Percentiles rank a stretch among this genome's conserved stretches.
Evolutionary conservation across 2,329 filamentous ascomycete species (phyloP).

Genomic region (Phaeophleospora eucalypticola): DNA sequence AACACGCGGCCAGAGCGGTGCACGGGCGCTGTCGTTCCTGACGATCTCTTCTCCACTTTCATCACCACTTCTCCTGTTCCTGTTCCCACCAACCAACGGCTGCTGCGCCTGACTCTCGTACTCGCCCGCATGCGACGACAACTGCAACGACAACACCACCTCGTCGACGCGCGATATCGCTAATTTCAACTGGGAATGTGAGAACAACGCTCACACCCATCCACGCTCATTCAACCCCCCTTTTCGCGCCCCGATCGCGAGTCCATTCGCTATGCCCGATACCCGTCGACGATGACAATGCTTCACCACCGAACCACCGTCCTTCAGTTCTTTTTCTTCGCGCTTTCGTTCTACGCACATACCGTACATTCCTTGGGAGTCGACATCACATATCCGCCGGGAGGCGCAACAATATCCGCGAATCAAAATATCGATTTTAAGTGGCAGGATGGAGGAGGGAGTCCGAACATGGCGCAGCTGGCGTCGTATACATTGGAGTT

Average conservation of each 20-base stretch:
- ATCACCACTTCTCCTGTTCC: too few relatives aligned
- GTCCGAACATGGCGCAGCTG: conserved; percentile 14
- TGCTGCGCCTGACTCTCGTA: too few relatives aligned
- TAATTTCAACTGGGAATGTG: too few relatives aligned
- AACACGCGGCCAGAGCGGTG: too few relatives aligned
- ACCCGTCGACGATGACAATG: background rate
- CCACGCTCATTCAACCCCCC: too few relatives aligned
- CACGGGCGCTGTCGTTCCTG: too few relatives aligned
- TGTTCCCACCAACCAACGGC: too few relatives aligned
- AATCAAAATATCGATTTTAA: conserved; percentile 13
- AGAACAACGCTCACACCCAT: too few relatives aligned
- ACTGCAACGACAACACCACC: too few relatives aligned
- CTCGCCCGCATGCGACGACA: too few relatives aligned
- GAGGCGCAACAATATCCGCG: conserved; percentile 17
- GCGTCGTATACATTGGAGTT: conserved; percentile 16
- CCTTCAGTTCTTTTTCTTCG: conserved; percentile 14
- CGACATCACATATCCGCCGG: conserved; percentile 15
- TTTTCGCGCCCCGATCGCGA: background rate
- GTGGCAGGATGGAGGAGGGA: conserved; percentile 20
- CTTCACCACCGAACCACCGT: conserved; percentile 5
- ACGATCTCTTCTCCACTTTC: too few relatives aligned
- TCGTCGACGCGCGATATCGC: too few relatives aligned
- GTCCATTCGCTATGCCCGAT: background rate
- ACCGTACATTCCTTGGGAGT: conserved; percentile 15
- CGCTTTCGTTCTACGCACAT: conserved; percentile 9